Evolutionary conservation across 352 stramenopile genomes (phyloP).

Genomic region (Globisporangium cylindrosporum): DNA sequence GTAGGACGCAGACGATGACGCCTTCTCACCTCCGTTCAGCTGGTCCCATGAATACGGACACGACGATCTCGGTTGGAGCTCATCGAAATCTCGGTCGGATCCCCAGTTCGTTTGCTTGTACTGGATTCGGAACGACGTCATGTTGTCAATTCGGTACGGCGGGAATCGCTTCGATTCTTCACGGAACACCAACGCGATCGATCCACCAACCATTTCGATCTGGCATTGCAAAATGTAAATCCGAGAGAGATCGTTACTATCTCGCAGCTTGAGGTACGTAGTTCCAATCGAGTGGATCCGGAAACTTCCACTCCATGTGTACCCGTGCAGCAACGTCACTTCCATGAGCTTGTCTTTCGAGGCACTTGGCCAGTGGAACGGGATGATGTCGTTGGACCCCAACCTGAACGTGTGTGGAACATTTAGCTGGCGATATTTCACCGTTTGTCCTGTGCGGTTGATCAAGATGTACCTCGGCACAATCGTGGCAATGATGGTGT

Average conservation of each 20-base stretch:
- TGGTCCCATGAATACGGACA: constrained; percentile 88
- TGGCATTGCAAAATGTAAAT: constrained; percentile 90
- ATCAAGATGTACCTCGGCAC: constrained; percentile 87
- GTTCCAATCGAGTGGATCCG: constrained; percentile 83
- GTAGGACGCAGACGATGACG: constrained; percentile 47
- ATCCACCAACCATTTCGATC: constrained; percentile 83
- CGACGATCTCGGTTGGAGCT: constrained; percentile 65
- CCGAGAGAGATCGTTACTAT: constrained; percentile 56
- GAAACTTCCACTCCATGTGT: constrained; percentile 85
- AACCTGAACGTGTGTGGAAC: constrained; percentile 73
- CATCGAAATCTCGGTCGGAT: constrained; percentile 68
- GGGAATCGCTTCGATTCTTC: constrained; percentile 85
- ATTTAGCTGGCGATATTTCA: constrained; percentile 83
- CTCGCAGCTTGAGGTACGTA: constrained; percentile 83
- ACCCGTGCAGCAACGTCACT: constrained; percentile 78
- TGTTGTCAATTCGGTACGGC: constrained; percentile 91
- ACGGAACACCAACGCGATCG: constrained; percentile 80
- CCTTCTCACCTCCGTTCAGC: constrained; percentile 62
- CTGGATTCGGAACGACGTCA: constrained; percentile 87
- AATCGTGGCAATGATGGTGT: constrained; percentile 86
- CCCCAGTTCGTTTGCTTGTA: constrained; percentile 84
- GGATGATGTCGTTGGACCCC: constrained; percentile 67
- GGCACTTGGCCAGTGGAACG: constrained; percentile 84
- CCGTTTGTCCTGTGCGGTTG: constrained; percentile 78
- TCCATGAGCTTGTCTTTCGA: constrained; percentile 79